Evolutionary conservation across 768 basidiomycete genomes (phyloP).

Genomic region (Psilocybe cubensis): DNA sequence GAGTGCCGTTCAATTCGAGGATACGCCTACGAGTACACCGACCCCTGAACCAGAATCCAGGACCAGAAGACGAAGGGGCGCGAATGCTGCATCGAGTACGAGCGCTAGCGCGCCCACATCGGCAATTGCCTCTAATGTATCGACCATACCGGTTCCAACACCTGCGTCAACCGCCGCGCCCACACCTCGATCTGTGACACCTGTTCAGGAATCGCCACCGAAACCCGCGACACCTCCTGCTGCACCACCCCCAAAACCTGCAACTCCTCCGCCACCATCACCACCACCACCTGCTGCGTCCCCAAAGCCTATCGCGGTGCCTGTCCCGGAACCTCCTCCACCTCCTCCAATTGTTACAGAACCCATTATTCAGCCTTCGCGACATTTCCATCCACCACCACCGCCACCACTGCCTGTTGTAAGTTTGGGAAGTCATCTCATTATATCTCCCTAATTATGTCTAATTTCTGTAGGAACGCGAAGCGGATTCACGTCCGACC

Average conservation of each 20-base stretch:
- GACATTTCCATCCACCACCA: background rate
- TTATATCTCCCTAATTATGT: background rate
- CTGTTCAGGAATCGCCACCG: background rate
- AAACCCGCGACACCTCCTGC: background rate
- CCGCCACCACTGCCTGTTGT: too few species aligned
- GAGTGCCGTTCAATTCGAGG: slow-evolving; percentile 47
- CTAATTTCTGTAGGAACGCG: slow-evolving; percentile 23
- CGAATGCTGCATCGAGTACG: background rate
- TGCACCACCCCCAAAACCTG: background rate
- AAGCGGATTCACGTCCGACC: slow-evolving; percentile 36
- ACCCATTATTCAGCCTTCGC: background rate
- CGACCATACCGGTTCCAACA: background rate
- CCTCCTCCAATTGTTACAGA: slow-evolving; percentile 1
- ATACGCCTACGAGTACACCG: slow-evolving; percentile 58
- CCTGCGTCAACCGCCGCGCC: slow-evolving; percentile 5
- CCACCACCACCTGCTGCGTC: background rate
- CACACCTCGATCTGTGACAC: slow-evolving; percentile 1
- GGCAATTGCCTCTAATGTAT: slow-evolving; percentile 9
- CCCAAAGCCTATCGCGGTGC: too few species aligned
- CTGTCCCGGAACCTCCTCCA: slow-evolving; percentile 1
- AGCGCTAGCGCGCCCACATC: slow-evolving; percentile 2
- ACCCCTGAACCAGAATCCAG: slow-evolving; percentile 69
- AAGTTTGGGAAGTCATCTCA: background rate
- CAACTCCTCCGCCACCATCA: background rate
- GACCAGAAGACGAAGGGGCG: slow-evolving; percentile 35